Percentiles rank a stretch among this genome's conserved stretches.
Conservation (phyloP, 2,329 filamentous ascomycete species). For the Penicillium thymicola region DNA sequence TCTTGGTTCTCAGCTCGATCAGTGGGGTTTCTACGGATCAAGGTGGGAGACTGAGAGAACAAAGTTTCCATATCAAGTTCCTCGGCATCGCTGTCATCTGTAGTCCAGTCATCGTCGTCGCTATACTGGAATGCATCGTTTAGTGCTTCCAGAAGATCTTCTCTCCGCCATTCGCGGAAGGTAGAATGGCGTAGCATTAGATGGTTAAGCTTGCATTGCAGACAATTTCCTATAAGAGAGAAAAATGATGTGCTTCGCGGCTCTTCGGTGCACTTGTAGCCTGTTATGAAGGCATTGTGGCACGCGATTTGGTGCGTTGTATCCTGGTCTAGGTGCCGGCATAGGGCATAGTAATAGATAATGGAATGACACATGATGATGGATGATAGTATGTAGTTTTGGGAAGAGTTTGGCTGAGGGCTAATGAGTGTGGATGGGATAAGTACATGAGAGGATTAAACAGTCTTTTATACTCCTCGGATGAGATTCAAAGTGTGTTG, state of each 20-base stretch:
- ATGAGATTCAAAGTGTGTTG: not conserved
- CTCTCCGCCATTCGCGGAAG: not conserved
- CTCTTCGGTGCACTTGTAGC: slow-evolving; percentile 14
- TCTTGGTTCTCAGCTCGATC: not conserved
- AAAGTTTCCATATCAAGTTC: not conserved
- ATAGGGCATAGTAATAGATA: slow-evolving; percentile 24
- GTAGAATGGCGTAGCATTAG: not conserved
- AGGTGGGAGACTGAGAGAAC: not conserved
- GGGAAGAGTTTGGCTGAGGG: not conserved
- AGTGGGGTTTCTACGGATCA: too few species aligned
- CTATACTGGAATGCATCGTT: not conserved
- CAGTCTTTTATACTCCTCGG: not conserved
- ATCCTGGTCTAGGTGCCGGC: slow-evolving; percentile 14
- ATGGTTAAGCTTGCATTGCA: not conserved
- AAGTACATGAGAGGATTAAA: not conserved
- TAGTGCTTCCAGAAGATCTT: not conserved
- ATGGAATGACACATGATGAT: slow-evolving; percentile 25
- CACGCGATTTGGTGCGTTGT: slow-evolving; percentile 17
- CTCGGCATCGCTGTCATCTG: not conserved
- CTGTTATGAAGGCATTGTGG: slow-evolving; percentile 8
- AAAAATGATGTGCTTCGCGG: not conserved
- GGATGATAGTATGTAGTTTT: not conserved
- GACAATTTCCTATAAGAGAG: slow-evolving; percentile 17
- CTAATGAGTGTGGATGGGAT: not conserved
- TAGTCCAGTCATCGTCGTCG: not conserved